A percentile compares a stretch with the other conserved stretches of the same genome.
Conservation (phyloP, 257 asterid genomes). For the Solanum megistacrolobum region DNA sequence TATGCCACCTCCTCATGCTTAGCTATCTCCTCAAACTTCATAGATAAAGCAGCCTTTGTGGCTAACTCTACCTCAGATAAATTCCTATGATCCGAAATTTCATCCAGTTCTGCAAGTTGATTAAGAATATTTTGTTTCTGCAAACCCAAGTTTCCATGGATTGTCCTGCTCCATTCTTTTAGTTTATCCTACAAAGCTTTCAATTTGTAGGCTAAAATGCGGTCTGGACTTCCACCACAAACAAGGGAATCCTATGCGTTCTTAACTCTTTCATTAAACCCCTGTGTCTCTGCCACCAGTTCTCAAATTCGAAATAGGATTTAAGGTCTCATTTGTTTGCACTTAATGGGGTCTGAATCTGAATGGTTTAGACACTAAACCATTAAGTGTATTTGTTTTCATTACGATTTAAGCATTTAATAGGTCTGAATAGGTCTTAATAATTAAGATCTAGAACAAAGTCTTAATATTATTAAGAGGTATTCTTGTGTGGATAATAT, state of each 20-base stretch:
- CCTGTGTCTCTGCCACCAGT: neutral
- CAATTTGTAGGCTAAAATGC: neutral
- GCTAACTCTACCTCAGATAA: neutral
- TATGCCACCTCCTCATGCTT: neutral
- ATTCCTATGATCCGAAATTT: neutral
- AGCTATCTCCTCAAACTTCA: neutral
- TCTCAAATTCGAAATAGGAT: neutral
- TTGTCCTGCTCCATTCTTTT: neutral
- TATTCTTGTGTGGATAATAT: neutral
- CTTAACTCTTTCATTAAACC: neutral
- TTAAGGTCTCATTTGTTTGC: neutral
- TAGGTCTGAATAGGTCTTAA: neutral
- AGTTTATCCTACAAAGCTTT: neutral
- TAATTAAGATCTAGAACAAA: neutral
- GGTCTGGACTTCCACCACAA: neutral
- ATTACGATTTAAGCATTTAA: neutral
- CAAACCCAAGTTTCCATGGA: neutral
- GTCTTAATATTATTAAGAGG: neutral
- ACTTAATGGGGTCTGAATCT: neutral
- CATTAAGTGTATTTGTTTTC: neutral
- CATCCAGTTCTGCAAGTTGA: neutral
- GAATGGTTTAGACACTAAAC: neutral
- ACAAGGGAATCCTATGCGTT: neutral
- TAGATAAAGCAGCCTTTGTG: neutral
- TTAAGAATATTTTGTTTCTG: neutral